phyloP scores from a whole-genome alignment of 257 asterid genomes.

The Ilex aquifolium region DNA sequence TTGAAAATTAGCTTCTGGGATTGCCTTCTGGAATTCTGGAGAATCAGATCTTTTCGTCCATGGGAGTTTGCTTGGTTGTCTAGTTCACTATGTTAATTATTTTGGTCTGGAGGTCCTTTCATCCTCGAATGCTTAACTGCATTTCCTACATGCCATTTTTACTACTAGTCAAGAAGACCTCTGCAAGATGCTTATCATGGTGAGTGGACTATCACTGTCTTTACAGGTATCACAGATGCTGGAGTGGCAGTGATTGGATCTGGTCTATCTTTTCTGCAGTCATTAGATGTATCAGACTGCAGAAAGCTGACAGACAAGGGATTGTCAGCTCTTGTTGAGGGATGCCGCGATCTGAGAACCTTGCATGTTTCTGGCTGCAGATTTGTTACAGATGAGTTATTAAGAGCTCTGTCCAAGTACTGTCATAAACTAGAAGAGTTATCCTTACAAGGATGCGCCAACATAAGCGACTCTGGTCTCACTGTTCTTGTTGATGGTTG shows the following conservation, averaged over 20 bases:
- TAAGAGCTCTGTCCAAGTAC: conserved; percentile 58
- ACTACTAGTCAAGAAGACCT: not conserved
- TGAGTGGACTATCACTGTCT: not conserved
- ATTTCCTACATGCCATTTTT: too few species aligned
- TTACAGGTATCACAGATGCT: conserved; percentile 73
- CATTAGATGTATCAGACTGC: conserved; percentile 81
- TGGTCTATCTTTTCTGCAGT: conserved; percentile 57
- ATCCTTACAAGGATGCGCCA: conserved; percentile 69
- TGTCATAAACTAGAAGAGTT: conserved; percentile 68
- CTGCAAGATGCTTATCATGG: not conserved
- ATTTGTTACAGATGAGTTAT: conserved; percentile 58
- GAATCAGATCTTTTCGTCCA: too few species aligned
- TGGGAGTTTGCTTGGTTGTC: too few species aligned
- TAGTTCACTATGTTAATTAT: too few species aligned
- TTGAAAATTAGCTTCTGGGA: too few species aligned
- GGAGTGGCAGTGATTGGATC: conserved; percentile 67
- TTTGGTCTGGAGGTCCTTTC: too few species aligned
- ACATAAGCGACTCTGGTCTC: conserved; percentile 71
- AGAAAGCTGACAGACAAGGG: conserved; percentile 86
- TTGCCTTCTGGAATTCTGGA: too few species aligned
- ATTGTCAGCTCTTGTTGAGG: conserved; percentile 58
- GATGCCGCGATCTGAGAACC: conserved; percentile 58
- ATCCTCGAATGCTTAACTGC: too few species aligned
- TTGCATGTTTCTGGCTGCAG: conserved; percentile 73
- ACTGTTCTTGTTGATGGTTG: conserved; percentile 71